These are phyloP conservation scores for Lachancea quebecensis DNA, from an alignment of 805 yeast species.

Conservation along the genomic window DNA sequence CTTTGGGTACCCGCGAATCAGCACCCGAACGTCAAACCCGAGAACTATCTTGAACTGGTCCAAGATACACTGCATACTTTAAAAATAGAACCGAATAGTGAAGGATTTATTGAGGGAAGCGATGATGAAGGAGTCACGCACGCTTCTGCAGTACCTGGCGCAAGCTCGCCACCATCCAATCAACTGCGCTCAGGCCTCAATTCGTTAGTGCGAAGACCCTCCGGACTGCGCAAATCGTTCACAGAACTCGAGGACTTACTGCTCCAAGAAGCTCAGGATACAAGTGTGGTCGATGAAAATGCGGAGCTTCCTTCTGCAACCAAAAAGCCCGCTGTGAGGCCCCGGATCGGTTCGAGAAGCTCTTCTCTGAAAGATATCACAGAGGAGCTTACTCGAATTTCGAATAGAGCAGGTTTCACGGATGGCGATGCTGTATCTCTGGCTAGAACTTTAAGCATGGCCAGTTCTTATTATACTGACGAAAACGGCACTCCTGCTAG, in stretches of 20 bases:
- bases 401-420: conserved; percentile 70
- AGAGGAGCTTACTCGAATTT: conserved; percentile 63
- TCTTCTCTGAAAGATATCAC: conserved; percentile 70
- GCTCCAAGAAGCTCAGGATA: not conserved
- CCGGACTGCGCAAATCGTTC: conserved; percentile 29
- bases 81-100: conserved; percentile 16
- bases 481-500: conserved; percentile 1
- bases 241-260: conserved; percentile 22
- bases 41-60: conserved; percentile 64
- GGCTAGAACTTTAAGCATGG: conserved; percentile 71
- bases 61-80: conserved; percentile 36
- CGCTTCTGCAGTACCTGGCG: conserved; percentile 6
- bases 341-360: conserved; percentile 5
- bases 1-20: conserved; percentile 95
- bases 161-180: not conserved
- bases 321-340: not conserved
- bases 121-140: conserved; percentile 3
- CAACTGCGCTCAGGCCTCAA: conserved; percentile 15
- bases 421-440: conserved; percentile 76
- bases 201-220: conserved; percentile 30
- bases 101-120: conserved; percentile 11
- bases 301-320: conserved; percentile 13
- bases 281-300: conserved; percentile 28
- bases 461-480: conserved; percentile 44
- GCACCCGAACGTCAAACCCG: conserved; percentile 95